Evolutionary conservation across 257 asterid genomes (phyloP).

Genomic region (Anisodus acutangulus): DNA sequence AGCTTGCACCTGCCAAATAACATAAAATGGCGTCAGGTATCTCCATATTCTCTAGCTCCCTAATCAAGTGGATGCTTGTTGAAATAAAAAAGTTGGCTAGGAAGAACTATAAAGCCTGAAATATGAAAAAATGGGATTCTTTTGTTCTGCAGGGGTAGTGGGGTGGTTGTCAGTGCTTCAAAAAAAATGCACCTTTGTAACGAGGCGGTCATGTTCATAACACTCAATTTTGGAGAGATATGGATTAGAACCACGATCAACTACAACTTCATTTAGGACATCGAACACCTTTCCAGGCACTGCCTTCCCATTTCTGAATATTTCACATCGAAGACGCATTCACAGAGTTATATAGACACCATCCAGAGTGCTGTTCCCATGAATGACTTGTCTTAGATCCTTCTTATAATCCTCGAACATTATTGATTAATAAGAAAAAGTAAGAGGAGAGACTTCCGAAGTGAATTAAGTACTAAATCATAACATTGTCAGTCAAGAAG

Average conservation of each 20-base stretch:
- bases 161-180: constrained; percentile 21
- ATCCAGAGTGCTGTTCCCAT: constrained; percentile 76
- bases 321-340: constrained; percentile 95
- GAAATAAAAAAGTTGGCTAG: constrained; percentile 10
- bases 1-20: constrained; percentile 80
- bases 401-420: constrained; percentile 81
- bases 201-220: constrained; percentile 92
- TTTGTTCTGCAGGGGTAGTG: background rate
- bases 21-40: constrained; percentile 5
- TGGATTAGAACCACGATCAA: constrained; percentile 98
- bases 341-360: constrained; percentile 93
- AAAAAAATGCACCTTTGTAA: constrained; percentile 71
- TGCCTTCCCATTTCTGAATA: constrained; percentile 82
- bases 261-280: constrained; percentile 88
- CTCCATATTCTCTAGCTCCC: constrained; percentile 5
- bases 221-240: constrained; percentile 94
- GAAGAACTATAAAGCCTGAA: background rate
- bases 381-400: constrained; percentile 87
- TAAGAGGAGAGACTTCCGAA: constrained; percentile 28
- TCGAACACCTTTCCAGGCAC: constrained; percentile 88
- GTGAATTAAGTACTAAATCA: constrained; percentile 3
- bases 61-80: background rate
- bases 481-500: constrained; percentile 37
- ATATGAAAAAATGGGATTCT: background rate
- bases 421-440: constrained; percentile 32